Evolutionary conservation across 768 basidiomycete genomes (phyloP), one percentile per base, ranked within the genome.

Genomic region (Podaxis mareebaensis): DNA sequence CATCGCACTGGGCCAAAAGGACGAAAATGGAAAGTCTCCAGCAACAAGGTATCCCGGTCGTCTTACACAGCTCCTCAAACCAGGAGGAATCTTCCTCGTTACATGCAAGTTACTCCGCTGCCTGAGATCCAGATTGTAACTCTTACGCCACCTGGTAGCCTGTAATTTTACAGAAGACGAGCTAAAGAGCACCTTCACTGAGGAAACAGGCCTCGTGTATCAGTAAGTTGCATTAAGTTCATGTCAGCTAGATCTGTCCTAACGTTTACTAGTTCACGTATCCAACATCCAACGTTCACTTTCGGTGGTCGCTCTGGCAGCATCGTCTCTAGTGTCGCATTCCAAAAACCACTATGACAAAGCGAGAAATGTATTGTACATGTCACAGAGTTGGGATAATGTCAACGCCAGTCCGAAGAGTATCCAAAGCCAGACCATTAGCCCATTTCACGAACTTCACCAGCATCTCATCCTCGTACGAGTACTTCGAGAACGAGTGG

Each of bases 81-180:
- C 86, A 5, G 88, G 87, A 0, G 91, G 88, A 6, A 74, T 78
- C 69, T 92, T 93, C 70, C 77, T 95, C 38, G 91, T 94, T 49
- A 93, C 92, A 39, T 93, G 93, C 92, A 68, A 68, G 88, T 76
- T 4, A 20, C 54, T 4, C 36, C 15, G 20, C 7, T 15, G 10
- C 10, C 10, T 8, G 33, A n/a, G 8, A 24, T 4, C n/a, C 12
- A 28, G 15, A 24, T 33, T 49, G 7, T 20, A 17, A n/a, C 26
- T 22, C 22, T 53, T 4, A n/a, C 48, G 1, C 20, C 39, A 15
- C 24, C 10, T 12, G 7, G 20, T 53, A 88, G 90, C 93, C 2
- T 95, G 93, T 69, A 94, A 94, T 70, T 94, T 93, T 67, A 95
- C 93, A 0, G 88, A 91, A 67, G 84, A 87, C 0, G 93, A 95